A percentile compares a stretch with the other conserved stretches of the same genome.
phyloP scores from a whole-genome alignment of 805 yeast species.

The Zygosaccharomyces bailii region DNA sequence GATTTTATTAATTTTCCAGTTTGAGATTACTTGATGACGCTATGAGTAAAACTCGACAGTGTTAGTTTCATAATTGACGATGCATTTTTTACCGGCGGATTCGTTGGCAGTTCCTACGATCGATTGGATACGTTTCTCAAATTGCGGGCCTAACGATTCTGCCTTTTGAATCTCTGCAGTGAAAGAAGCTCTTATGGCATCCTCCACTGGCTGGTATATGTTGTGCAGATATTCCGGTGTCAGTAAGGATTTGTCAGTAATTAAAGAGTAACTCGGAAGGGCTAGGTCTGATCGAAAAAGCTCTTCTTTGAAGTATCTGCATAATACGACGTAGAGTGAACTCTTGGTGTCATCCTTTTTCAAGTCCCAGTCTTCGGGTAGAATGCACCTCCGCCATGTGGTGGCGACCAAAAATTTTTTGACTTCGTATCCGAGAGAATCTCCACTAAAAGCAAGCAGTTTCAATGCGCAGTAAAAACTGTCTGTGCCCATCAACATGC shows the following conservation, averaged over 20 bases:
- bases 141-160: conserved; percentile 15
- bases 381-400: conserved; percentile 60
- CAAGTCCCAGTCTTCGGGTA: conserved; percentile 42
- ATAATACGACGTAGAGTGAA: conserved; percentile 45
- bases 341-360: conserved; percentile 45
- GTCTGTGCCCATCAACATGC: conserved; percentile 41
- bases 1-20: conserved; percentile 1
- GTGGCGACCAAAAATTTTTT: conserved; percentile 35
- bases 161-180: conserved; percentile 19
- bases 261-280: conserved; percentile 31
- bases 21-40: background rate
- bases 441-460: conserved; percentile 42
- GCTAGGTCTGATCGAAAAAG: conserved; percentile 28
- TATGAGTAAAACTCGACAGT: conserved; percentile 27
- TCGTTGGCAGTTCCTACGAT: conserved; percentile 39
- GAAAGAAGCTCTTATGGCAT: conserved; percentile 13
- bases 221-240: conserved; percentile 19
- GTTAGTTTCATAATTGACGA: conserved; percentile 39
- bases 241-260: conserved; percentile 16
- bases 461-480: conserved; percentile 47
- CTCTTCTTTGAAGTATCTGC: conserved; percentile 35
- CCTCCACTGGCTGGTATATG: conserved; percentile 16
- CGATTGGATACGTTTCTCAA: conserved; percentile 34
- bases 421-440: conserved; percentile 31
- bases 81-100: conserved; percentile 34